Evolutionary conservation across 139 green algal species (phyloP).

Genomic region (Tetratostichococcus sp.): DNA sequence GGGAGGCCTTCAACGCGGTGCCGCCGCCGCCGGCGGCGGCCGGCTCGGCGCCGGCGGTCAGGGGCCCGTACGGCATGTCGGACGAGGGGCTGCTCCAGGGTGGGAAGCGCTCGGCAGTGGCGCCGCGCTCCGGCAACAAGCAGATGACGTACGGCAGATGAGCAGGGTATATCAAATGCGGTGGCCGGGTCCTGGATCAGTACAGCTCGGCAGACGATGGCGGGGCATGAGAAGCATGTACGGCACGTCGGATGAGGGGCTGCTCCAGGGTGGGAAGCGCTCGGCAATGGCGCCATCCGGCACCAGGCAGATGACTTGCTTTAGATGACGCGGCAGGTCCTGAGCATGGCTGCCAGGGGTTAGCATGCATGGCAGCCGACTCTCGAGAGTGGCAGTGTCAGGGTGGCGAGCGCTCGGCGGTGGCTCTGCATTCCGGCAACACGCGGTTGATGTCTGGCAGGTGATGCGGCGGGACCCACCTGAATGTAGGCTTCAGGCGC

Average conservation of each 20-base stretch:
- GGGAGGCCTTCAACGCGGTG: conserved; percentile 11
- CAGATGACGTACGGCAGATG: conserved; percentile 19
- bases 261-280: conserved; percentile 36
- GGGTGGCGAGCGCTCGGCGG: no score
- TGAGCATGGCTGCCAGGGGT: no score
- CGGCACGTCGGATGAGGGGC: background rate
- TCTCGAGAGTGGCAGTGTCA: no score
- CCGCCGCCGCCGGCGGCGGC: background rate
- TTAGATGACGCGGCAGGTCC: no score
- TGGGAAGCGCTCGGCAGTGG: conserved; percentile 25
- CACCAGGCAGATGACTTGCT: conserved; percentile 31
- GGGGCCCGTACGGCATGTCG: conserved; percentile 25
- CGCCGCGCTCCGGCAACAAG: conserved; percentile 37
- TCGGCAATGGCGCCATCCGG: conserved; percentile 25
- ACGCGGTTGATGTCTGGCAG: no score
- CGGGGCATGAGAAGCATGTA: conserved; percentile 46
- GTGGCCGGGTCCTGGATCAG: no score
- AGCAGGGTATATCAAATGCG: no score
- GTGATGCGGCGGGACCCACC: no score
- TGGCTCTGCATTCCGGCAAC: no score
- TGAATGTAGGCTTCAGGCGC: no score
- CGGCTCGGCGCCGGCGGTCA: conserved; percentile 11
- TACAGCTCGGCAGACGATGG: no score
- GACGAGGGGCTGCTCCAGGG: conserved; percentile 29
- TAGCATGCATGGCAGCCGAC: no score